Conservation (phyloP, 164 flowering plant genomes). For the Brasenia schreberi region DNA sequence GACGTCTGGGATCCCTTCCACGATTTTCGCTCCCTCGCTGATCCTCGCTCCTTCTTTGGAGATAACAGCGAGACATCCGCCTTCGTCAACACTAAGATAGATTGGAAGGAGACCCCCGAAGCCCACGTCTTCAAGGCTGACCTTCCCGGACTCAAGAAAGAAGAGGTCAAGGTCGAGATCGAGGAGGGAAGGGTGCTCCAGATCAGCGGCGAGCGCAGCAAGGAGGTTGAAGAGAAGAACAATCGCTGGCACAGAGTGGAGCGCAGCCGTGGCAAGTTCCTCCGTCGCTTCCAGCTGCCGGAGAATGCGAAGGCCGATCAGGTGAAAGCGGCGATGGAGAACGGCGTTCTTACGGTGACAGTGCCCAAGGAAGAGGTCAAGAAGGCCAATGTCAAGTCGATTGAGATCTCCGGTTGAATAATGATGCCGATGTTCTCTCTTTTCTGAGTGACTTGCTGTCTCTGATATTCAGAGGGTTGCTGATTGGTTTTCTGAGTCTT, state of each 20-base stretch:
- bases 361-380: slow-evolving; percentile 25
- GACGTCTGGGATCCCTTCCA: too few relatives aligned
- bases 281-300: slow-evolving; percentile 25
- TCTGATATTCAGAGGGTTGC: too few relatives aligned
- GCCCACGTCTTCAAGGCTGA: too few relatives aligned
- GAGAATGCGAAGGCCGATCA: slow-evolving; percentile 24
- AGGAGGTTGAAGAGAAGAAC: slow-evolving; percentile 24
- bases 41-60: too few relatives aligned
- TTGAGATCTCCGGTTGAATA: slow-evolving; percentile 20
- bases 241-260: slow-evolving; percentile 24
- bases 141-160: slow-evolving; percentile 30
- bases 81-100: too few relatives aligned
- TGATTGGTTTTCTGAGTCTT: too few relatives aligned
- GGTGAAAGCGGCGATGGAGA: slow-evolving; percentile 23
- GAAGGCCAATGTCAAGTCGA: slow-evolving; percentile 14
- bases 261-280: slow-evolving; percentile 24
- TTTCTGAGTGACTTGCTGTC: too few relatives aligned
- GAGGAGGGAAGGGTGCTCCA: slow-evolving; percentile 27
- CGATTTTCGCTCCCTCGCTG: too few relatives aligned
- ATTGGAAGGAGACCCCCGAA: too few relatives aligned
- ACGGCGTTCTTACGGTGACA: slow-evolving; percentile 25
- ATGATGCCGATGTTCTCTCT: too few relatives aligned
- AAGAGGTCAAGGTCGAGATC: slow-evolving; percentile 28
- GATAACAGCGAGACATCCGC: too few relatives aligned
- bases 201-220: slow-evolving; percentile 24